A percentile compares a stretch with the other conserved stretches of the same genome.
These are phyloP conservation scores for Solanum microdontum DNA, from an alignment of 257 asterid species.

Conservation along the genomic window DNA sequence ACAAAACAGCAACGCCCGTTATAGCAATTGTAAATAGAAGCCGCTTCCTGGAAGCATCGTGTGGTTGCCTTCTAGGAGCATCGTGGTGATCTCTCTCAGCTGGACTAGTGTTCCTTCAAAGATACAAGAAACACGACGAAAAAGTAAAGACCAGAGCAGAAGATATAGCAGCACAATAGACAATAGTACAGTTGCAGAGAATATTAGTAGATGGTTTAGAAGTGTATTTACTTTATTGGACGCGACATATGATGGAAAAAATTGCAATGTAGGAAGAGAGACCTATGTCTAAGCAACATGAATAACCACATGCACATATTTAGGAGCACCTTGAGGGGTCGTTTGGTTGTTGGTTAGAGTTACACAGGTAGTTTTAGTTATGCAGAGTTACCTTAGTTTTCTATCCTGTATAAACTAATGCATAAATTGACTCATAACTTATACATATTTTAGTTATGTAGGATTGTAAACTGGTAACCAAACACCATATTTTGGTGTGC, in stretches of 20 bases:
- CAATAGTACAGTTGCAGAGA: background rate
- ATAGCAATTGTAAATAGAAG: slow-evolving; percentile 73
- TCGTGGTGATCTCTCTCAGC: slow-evolving; percentile 43
- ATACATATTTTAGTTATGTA: background rate
- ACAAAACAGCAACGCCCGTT: slow-evolving; percentile 81
- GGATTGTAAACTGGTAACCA: background rate
- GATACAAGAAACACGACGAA: background rate
- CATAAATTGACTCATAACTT: background rate
- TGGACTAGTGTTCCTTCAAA: slow-evolving; percentile 44
- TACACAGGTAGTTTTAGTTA: background rate
- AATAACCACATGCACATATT: background rate
- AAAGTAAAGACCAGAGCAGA: background rate
- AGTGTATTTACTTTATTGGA: background rate
- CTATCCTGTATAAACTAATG: background rate
- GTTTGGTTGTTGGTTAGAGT: background rate
- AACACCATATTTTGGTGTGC: background rate
- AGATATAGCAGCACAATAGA: background rate
- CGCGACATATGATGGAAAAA: background rate
- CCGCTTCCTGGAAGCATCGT: slow-evolving; percentile 43
- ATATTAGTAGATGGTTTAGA: background rate
- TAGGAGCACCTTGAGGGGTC: background rate
- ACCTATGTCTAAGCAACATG: background rate
- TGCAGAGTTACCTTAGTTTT: background rate
- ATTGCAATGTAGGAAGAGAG: background rate
- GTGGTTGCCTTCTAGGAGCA: slow-evolving; percentile 72